Base-by-base conservation (phyloP, 2,329 filamentous ascomycete genomes). In the Colletotrichum truncatum region DNA sequence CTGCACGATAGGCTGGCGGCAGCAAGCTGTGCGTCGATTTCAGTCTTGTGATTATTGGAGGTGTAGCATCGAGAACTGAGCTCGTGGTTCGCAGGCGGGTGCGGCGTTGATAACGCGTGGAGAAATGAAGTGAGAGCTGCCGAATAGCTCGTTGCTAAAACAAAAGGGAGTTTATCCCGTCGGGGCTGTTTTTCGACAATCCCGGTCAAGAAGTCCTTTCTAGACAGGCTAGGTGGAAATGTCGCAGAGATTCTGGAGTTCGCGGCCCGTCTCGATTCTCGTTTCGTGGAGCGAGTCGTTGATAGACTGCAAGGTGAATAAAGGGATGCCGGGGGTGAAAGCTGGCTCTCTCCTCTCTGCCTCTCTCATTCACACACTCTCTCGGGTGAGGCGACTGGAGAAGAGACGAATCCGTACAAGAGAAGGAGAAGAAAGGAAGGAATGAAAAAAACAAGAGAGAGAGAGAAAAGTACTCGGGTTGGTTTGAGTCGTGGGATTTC, bases 1-100 rank as follows among this genome's bases (percentile, higher is more conserved):
- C 68, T 73, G 68, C 70, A 67, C 59, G 49, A 66, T 66, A 70
- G 73, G 73, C 68, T 45, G 64, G 60, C 66, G 56, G 68, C 73
- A 76, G 73, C 52, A 64, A 55, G 66, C 59, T 51, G 63, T 64
- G 58, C 65, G 61, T 66, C 46, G 67, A 65, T 25, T 41, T 67
- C 55, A 45, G 55, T 51, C 38, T n/a, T 10, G 55, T 16, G 32
- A 23, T 23, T 38, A 49, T 11, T n/a, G 1, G 8, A 30, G 28
- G 36, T 68, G 48, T 51, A 52, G 66, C 36, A 61, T 52, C 54
- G 30, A 43, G 32, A 16, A 16, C 46, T 32, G 7, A 12, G 16
- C 10, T 51, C 55, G 55, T 28, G 21, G 34, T 61, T 51, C 43
- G 56, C 11, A 46, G n/a, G 30, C 18, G 30, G 36, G 10, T 32